Conservation (phyloP, 257 asterid genomes). For the Leptodermis oblonga region DNA sequence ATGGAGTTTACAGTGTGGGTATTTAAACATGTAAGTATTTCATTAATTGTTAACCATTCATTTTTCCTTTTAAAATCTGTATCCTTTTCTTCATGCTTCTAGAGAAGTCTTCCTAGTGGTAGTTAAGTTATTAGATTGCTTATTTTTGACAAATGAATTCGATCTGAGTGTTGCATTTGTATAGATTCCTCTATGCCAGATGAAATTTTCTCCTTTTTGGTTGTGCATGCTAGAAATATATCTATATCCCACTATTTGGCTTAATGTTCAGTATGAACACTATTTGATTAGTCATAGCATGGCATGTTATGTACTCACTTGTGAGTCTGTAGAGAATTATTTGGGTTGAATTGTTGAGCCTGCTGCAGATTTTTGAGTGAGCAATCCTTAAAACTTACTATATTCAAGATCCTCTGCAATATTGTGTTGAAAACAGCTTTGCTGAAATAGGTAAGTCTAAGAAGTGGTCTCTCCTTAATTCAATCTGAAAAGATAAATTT, state of each 20-base stretch:
- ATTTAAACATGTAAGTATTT: conserved; percentile 84
- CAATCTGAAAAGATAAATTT: neutral
- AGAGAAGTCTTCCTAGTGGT: neutral
- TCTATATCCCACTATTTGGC: too few species aligned
- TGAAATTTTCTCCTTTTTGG: too few species aligned
- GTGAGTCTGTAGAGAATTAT: too few species aligned
- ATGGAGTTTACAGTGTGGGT: conserved; percentile 99
- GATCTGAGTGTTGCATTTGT: neutral
- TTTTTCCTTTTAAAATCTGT: neutral
- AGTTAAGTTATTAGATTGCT: neutral
- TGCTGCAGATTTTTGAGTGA: neutral
- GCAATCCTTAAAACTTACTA: neutral
- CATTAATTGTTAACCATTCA: conserved; percentile 9
- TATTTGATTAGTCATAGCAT: too few species aligned
- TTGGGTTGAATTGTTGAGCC: too few species aligned
- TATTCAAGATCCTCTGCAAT: neutral
- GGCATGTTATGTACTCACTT: too few species aligned
- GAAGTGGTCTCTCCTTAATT: neutral
- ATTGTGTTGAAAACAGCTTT: neutral
- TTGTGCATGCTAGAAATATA: too few species aligned
- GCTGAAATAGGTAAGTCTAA: neutral
- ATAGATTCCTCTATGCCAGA: too few species aligned
- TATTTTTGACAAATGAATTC: conserved; percentile 2
- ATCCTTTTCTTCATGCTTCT: neutral
- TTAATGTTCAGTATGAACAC: too few species aligned